Evolutionary conservation across 2,329 filamentous ascomycete species (phyloP).

Genomic region (Phaeosphaeriaceae sp.): DNA sequence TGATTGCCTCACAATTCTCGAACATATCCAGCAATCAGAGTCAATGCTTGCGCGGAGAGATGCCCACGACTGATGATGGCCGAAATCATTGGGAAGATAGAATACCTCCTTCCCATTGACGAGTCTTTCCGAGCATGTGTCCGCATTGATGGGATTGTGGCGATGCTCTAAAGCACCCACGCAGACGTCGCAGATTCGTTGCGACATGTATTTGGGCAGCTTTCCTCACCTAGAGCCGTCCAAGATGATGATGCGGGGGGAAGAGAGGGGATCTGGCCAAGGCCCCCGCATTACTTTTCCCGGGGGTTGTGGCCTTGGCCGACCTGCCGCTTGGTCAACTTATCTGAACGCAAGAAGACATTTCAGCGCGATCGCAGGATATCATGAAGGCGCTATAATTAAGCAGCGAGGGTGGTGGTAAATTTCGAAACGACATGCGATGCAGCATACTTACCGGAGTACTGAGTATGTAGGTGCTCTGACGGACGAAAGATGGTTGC

Average conservation of each 20-base stretch:
- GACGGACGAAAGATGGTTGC: background rate
- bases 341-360: no score
- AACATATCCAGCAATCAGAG: background rate
- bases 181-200: background rate
- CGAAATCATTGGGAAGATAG: background rate
- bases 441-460: no score
- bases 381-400: no score
- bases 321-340: no score
- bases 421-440: no score
- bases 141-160: background rate
- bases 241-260: background rate
- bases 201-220: background rate
- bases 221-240: background rate
- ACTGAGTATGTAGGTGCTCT: no score
- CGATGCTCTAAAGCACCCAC: background rate
- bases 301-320: background rate
- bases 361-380: no score
- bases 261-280: background rate
- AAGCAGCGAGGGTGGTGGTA: no score
- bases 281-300: background rate
- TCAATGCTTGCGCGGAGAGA: background rate
- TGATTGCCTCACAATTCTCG: background rate
- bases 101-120: background rate
- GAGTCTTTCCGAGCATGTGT: background rate
- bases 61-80: background rate